These are phyloP conservation scores for Chimonanthus praecox DNA, from an alignment of 164 flowering plant species.

Conservation along the genomic window DNA sequence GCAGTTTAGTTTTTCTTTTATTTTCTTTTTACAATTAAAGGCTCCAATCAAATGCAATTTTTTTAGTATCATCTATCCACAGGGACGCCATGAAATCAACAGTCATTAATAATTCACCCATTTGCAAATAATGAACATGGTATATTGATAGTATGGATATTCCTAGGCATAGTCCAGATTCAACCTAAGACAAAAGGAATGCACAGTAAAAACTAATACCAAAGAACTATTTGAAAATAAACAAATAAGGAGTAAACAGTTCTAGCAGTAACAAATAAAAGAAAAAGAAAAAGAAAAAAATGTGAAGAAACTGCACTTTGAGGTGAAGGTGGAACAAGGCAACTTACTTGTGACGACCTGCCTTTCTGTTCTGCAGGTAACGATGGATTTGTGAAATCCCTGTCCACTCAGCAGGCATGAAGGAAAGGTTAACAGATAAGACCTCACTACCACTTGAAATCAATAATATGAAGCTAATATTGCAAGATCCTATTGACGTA, in stretches of 20 bases:
- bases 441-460: not conserved
- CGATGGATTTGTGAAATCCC: slow-evolving; percentile 78
- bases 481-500: slow-evolving; percentile 19
- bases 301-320: not conserved
- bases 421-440: not conserved
- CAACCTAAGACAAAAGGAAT: not conserved
- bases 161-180: not conserved
- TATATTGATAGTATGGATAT: not conserved
- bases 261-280: not conserved
- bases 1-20: too few relatives aligned
- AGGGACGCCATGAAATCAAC: not conserved
- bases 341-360: slow-evolving; percentile 74
- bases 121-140: too few relatives aligned
- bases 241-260: too few relatives aligned
- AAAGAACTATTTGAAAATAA: too few relatives aligned
- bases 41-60: too few relatives aligned
- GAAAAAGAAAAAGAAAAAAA: not conserved
- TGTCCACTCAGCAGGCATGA: slow-evolving; percentile 11
- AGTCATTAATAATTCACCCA: too few relatives aligned
- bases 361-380: slow-evolving; percentile 91
- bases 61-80: not conserved
- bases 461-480: not conserved
- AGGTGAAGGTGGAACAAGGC: not conserved
- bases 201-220: not conserved
- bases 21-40: too few relatives aligned